phyloP scores from a whole-genome alignment of 345 rosid genomes.

The Pseudoturritis turrita region DNA sequence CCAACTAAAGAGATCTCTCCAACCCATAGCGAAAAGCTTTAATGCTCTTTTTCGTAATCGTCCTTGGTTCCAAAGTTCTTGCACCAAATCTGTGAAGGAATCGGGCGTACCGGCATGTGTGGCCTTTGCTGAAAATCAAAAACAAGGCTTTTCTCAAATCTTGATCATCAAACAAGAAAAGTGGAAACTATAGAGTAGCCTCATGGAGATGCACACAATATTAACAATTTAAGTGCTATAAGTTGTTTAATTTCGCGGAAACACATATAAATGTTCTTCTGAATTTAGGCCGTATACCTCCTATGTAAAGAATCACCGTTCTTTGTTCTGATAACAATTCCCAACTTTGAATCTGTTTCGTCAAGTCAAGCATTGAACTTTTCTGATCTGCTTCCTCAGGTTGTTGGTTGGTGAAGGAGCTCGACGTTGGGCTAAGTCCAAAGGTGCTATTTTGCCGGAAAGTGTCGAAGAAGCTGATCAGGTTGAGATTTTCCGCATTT shows the following conservation, averaged over 20 bases:
- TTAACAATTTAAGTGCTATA: too few relatives aligned
- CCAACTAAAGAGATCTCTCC: neutral
- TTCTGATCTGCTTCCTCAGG: slow-evolving; percentile 37
- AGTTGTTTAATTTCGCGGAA: too few relatives aligned
- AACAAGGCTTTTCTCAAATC: neutral
- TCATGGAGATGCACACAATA: too few relatives aligned
- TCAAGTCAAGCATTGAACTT: neutral
- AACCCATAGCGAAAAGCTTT: slow-evolving; percentile 3
- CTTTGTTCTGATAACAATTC: neutral
- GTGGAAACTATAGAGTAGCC: neutral
- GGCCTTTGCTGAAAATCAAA: slow-evolving; percentile 77
- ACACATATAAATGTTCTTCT: too few relatives aligned
- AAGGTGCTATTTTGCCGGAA: slow-evolving; percentile 47
- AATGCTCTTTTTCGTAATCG: slow-evolving; percentile 38
- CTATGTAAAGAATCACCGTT: slow-evolving; percentile 53
- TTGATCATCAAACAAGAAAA: slow-evolving; percentile 10
- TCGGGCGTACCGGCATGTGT: slow-evolving; percentile 87
- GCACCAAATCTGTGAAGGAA: slow-evolving; percentile 99
- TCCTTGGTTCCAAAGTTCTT: slow-evolving; percentile 95
- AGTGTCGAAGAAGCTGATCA: slow-evolving; percentile 56
- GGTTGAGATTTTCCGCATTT: slow-evolving; percentile 36
- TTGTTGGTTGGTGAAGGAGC: slow-evolving; percentile 98
- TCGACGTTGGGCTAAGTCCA: slow-evolving; percentile 65
- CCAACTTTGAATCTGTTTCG: neutral
- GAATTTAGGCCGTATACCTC: slow-evolving; percentile 94